Evolutionary conservation across 805 yeast genomes (phyloP), one percentile per base, ranked within the genome.

Genomic region (Pichia insulana): DNA sequence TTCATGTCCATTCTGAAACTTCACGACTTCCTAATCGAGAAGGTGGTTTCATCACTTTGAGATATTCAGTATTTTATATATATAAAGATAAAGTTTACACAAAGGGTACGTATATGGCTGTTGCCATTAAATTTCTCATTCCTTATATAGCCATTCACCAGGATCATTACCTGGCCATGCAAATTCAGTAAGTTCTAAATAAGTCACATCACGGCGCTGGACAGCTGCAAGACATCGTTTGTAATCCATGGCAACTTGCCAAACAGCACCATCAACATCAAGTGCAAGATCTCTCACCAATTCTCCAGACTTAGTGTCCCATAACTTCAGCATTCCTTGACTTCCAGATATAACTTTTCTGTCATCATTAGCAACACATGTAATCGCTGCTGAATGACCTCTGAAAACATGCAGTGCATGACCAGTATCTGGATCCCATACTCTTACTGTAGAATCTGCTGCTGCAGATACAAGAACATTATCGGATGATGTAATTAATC

Each of bases 231-330:
- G 85, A 57, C 97, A 83, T 40, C 88, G 71, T 45, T 83, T 74
- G 50, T 79, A 76, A 56, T 87, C 94, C 54, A 88, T 86, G 53
- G 83, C 75, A 2, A 90, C 96, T 51, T 92, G 96, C 98, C 98
- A 92, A 30, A 90, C 87, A 31, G 85, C 82, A 9, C 92, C 94
- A 13, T 85, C 71, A 20, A 81, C 80, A 57, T 83, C 89, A 3
- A 74, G 68, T 37, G 89, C 65, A 41, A 92, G 62, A 50, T 87
- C 88, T 42, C 86, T 69, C 2, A 89, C 76, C 46, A 82, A 73
- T 54, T 71, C 70, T 0, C 97, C 97, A 3, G 82, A 78, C 47
- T 76, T 71, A 31, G 87, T 73, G 56, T 89, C 84, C 87, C 96
- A 92, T 37, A 92, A 68, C 63, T 86, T 88, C 53, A 89, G 72